These are phyloP conservation scores for Gynochthodes officinalis DNA, from an alignment of 257 asterid species.

Conservation along the genomic window DNA sequence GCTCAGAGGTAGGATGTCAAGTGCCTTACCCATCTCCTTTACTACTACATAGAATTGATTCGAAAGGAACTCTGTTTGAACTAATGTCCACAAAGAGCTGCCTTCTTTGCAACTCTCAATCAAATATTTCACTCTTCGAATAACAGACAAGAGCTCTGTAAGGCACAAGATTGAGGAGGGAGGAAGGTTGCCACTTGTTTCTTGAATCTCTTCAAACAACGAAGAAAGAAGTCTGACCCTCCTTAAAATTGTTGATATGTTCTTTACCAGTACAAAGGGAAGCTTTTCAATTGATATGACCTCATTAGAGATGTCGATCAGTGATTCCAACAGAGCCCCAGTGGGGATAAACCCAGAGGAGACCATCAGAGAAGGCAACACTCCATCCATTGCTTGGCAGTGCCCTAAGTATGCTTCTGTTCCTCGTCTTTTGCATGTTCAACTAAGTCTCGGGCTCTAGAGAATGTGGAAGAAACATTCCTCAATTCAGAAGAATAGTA, in stretches of 20 bases:
- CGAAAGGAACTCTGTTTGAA: constrained; percentile 57
- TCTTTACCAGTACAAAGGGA: constrained; percentile 47
- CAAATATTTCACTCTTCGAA: constrained; percentile 44
- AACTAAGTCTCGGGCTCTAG: constrained; percentile 11
- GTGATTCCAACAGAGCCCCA: constrained; percentile 50
- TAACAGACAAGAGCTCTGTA: constrained; percentile 59
- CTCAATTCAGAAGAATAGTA: constrained; percentile 20
- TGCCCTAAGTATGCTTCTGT: constrained; percentile 22
- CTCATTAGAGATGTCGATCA: constrained; percentile 50
- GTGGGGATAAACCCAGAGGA: constrained; percentile 62
- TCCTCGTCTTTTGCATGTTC: constrained; percentile 21
- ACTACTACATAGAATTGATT: constrained; percentile 46
- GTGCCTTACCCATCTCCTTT: constrained; percentile 71
- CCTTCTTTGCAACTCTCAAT: constrained; percentile 50
- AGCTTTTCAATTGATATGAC: constrained; percentile 35
- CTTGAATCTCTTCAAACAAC: constrained; percentile 69
- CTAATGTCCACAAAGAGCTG: constrained; percentile 67
- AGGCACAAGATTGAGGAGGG: constrained; percentile 72
- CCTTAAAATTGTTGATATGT: constrained; percentile 51
- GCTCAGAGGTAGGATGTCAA: constrained; percentile 74
- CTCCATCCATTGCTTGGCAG: constrained; percentile 38
- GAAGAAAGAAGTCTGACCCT: constrained; percentile 60
- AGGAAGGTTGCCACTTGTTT: constrained; percentile 51
- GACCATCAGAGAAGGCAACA: constrained; percentile 39
- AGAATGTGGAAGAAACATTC: constrained; percentile 26